Conservation (phyloP, 768 basidiomycete species). For the Kwoniella mangroviensis region DNA sequence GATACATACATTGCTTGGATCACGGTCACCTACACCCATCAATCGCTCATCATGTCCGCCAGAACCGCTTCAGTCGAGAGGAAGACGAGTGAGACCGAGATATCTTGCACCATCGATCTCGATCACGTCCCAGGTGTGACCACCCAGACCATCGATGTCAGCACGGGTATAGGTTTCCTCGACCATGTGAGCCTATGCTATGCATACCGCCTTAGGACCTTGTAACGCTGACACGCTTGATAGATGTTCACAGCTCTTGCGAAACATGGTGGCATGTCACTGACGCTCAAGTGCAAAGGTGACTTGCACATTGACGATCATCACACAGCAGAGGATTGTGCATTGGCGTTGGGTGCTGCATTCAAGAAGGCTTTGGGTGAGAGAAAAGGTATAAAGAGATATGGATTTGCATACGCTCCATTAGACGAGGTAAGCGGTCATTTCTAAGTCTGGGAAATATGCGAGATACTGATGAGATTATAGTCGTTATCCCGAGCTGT, state of each 20-base stretch:
- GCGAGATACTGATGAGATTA: constrained; percentile 8
- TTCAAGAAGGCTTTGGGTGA: constrained; percentile 96
- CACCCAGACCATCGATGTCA: constrained; percentile 77
- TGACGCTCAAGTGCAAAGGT: constrained; percentile 87
- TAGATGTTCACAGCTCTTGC: constrained; percentile 98
- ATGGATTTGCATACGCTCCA: constrained; percentile 95
- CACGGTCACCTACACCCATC: neutral
- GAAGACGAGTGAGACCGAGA: constrained; percentile 88
- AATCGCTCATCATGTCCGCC: constrained; percentile 7
- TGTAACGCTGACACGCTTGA: constrained; percentile 1
- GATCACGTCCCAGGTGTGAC: constrained; percentile 73
- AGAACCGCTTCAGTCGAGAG: constrained; percentile 66
- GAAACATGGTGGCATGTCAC: constrained; percentile 92
- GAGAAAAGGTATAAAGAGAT: constrained; percentile 88
- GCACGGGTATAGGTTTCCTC: constrained; percentile 96
- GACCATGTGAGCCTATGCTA: constrained; percentile 74
- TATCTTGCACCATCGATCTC: constrained; percentile 78
- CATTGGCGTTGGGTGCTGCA: constrained; percentile 63
- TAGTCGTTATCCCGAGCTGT: constrained; percentile 94
- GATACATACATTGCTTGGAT: neutral
- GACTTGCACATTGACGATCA: constrained; percentile 99
- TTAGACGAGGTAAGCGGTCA: constrained; percentile 78
- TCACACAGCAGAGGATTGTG: constrained; percentile 92
- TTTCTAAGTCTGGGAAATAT: neutral
- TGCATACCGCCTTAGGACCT: no score